Percentiles rank a stretch among this genome's conserved stretches.
Conservation (phyloP, 352 stramenopile genomes). For the Hyphochytrium catenoides region DNA sequence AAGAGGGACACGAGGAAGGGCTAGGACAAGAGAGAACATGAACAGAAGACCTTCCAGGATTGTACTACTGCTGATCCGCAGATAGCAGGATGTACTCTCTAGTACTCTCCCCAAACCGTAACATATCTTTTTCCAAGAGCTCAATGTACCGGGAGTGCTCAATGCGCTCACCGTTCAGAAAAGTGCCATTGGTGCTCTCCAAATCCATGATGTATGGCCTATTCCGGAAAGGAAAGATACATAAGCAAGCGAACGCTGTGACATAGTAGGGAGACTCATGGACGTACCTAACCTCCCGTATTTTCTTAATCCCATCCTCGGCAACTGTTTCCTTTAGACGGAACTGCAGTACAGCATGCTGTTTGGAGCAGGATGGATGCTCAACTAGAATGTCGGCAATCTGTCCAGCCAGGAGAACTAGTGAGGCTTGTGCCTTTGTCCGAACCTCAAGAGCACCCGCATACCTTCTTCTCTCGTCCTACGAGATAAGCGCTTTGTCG, state of each 20-base stretch:
- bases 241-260: too few relatives aligned
- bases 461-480: constrained; percentile 77
- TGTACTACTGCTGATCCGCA: too few relatives aligned
- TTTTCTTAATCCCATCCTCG: constrained; percentile 22
- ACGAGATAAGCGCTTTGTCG: constrained; percentile 84
- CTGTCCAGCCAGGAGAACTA: too few relatives aligned
- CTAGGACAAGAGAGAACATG: too few relatives aligned
- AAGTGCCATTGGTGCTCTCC: constrained; percentile 90
- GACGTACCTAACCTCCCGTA: constrained; percentile 34
- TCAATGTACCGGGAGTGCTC: constrained; percentile 88
- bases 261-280: too few relatives aligned
- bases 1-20: too few relatives aligned
- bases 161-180: constrained; percentile 81
- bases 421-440: too few relatives aligned
- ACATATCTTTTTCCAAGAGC: constrained; percentile 77
- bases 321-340: constrained; percentile 20
- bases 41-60: too few relatives aligned
- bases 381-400: constrained; percentile 77
- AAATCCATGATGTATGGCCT: constrained; percentile 95
- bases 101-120: constrained; percentile 87
- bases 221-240: background rate
- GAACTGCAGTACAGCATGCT: constrained; percentile 95
- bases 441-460: too few relatives aligned
- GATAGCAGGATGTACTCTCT: constrained; percentile 94
- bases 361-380: constrained; percentile 82